These are phyloP conservation scores for Nevesoporus exiguus DNA, from an alignment of 768 basidiomycete genomes.

Conservation along the genomic window DNA sequence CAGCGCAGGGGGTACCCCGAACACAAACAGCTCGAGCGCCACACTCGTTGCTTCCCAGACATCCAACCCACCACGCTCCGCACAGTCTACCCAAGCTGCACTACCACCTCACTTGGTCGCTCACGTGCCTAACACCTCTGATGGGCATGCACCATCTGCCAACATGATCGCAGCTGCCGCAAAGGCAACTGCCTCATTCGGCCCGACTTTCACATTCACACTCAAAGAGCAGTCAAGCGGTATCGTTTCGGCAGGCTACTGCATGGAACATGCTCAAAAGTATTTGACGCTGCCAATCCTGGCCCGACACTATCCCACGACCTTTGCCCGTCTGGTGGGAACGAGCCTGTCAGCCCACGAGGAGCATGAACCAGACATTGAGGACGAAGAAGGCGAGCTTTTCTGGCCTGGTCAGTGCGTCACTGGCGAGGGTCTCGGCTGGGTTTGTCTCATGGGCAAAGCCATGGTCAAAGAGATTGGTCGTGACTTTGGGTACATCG, in stretches of 20 bases:
- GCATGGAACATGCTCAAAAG: constrained; percentile 47
- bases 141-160: constrained; percentile 28
- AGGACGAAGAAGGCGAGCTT: constrained; percentile 84
- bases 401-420: constrained; percentile 76
- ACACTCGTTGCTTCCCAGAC: constrained; percentile 26
- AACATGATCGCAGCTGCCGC: constrained; percentile 31
- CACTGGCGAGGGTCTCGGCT: constrained; percentile 75
- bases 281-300: constrained; percentile 64
- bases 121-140: constrained; percentile 29
- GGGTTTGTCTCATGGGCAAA: constrained; percentile 85
- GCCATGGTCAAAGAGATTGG: constrained; percentile 85
- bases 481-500: constrained; percentile 68
- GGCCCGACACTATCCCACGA: constrained; percentile 69
- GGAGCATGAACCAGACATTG: constrained; percentile 77
- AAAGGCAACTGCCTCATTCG: constrained; percentile 29
- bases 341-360: constrained; percentile 60
- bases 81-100: constrained; percentile 34
- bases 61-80: constrained; percentile 28
- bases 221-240: constrained; percentile 33
- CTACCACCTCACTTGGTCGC: constrained; percentile 37
- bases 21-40: constrained; percentile 29
- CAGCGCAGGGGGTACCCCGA: constrained; percentile 55
- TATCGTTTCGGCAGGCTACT: constrained; percentile 41
- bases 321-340: constrained; percentile 69
- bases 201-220: constrained; percentile 23